phyloP scores from a whole-genome alignment of 345 rosid genomes.

The Punica granatum region DNA sequence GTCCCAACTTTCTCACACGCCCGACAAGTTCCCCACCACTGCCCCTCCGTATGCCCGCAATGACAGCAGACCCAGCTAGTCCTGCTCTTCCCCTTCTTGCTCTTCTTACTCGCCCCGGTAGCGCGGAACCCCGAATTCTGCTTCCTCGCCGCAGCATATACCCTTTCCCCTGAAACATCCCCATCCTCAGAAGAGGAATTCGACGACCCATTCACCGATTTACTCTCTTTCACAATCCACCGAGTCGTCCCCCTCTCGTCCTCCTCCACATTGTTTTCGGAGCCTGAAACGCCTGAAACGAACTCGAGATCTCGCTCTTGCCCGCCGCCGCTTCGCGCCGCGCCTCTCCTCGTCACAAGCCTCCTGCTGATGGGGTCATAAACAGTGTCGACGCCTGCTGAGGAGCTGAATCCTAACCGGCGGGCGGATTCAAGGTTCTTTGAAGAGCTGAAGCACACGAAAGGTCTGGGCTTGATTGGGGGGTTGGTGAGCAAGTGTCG shows the following conservation, averaged over 20 bases:
- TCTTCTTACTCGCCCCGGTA: slow-evolving; percentile 2
- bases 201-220: neutral
- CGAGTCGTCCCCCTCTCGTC: neutral
- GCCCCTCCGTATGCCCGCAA: slow-evolving; percentile 69
- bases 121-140: slow-evolving; percentile 2
- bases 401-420: neutral
- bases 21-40: slow-evolving; percentile 94
- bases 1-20: slow-evolving; percentile 47
- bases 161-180: slow-evolving; percentile 8
- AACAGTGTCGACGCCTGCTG: slow-evolving; percentile 5
- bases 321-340: neutral
- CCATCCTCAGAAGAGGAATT: neutral
- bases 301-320: neutral
- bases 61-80: slow-evolving; percentile 55
- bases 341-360: slow-evolving; percentile 2
- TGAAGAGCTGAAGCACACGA: slow-evolving; percentile 6
- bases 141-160: neutral
- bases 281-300: neutral
- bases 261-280: neutral
- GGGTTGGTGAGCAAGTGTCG: slow-evolving; percentile 3
- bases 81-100: slow-evolving; percentile 41
- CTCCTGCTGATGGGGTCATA: slow-evolving; percentile 10
- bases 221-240: slow-evolving; percentile 1
- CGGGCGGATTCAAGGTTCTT: neutral
- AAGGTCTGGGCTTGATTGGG: neutral